Conservation (phyloP, 2,329 filamentous ascomycete genomes). For the Microcera coccophila region DNA sequence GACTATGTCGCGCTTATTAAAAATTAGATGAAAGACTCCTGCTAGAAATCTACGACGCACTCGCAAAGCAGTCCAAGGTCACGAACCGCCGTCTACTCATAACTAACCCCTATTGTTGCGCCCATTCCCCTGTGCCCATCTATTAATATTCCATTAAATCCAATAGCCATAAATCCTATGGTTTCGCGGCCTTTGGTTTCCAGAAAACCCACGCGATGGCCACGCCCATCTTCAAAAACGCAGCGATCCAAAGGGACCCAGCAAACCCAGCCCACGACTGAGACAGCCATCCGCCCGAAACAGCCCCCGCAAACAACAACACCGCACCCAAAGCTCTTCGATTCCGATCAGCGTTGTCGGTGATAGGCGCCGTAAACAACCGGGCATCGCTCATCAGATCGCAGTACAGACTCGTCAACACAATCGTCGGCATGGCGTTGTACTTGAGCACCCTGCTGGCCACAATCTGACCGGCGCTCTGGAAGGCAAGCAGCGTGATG, state of each 20-base stretch:
- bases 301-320: constrained; percentile 20
- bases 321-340: constrained; percentile 18
- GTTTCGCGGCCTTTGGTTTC: constrained; percentile 27
- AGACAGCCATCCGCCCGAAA: constrained; percentile 24
- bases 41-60: too few relatives aligned
- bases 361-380: constrained; percentile 22
- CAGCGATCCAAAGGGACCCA: constrained; percentile 26
- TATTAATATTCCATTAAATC: too few relatives aligned
- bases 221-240: constrained; percentile 24
- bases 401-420: constrained; percentile 26
- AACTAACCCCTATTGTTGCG: too few relatives aligned
- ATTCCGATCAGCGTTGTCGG: constrained; percentile 24
- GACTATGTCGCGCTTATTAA: too few relatives aligned
- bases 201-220: constrained; percentile 20
- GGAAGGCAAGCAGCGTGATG: constrained; percentile 24
- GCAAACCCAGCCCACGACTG: constrained; percentile 27
- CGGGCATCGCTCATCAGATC: constrained; percentile 27
- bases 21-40: too few relatives aligned
- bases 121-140: too few relatives aligned
- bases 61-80: too few relatives aligned
- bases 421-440: constrained; percentile 25
- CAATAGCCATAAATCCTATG: too few relatives aligned
- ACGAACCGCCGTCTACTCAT: too few relatives aligned
- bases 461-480: constrained; percentile 26
- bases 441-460: constrained; percentile 26